phyloP scores from a whole-genome alignment of 306 rosid genomes.

The Prunus mira region DNA sequence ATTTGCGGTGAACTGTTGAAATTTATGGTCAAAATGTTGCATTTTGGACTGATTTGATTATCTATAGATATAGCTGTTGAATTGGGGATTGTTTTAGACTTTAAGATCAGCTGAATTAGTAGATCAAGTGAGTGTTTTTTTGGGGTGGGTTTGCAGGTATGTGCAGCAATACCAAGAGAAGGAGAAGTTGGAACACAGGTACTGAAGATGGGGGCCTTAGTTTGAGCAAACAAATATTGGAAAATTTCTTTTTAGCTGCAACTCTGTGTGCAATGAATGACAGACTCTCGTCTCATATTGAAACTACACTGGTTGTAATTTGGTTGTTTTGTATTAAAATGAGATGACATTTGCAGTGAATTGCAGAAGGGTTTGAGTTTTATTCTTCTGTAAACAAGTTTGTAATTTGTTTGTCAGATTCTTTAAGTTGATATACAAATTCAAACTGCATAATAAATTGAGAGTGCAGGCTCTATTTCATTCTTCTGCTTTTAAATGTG shows the following conservation, averaged over 20 bases:
- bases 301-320: not conserved
- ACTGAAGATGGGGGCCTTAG: slow-evolving; percentile 20
- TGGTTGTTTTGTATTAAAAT: not conserved
- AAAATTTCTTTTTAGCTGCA: not conserved
- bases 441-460: slow-evolving; percentile 4
- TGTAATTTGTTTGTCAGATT: not conserved
- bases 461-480: not conserved
- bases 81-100: not conserved
- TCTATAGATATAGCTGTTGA: not conserved
- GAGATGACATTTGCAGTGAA: not conserved
- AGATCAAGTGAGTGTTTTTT: not conserved
- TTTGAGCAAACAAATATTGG: not conserved
- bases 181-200: slow-evolving; percentile 48
- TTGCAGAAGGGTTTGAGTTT: not conserved
- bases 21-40: not conserved
- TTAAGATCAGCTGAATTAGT: not conserved
- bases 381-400: not conserved
- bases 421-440: not conserved
- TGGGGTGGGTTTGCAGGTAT: slow-evolving; percentile 33
- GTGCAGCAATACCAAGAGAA: slow-evolving; percentile 40
- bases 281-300: not conserved
- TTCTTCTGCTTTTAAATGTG: not conserved
- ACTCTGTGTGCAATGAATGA: not conserved
- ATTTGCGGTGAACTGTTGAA: not conserved
- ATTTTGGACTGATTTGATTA: not conserved